Evolutionary conservation across 2,329 filamentous ascomycete species (phyloP).

Genomic region (Kalmusia sp.): DNA sequence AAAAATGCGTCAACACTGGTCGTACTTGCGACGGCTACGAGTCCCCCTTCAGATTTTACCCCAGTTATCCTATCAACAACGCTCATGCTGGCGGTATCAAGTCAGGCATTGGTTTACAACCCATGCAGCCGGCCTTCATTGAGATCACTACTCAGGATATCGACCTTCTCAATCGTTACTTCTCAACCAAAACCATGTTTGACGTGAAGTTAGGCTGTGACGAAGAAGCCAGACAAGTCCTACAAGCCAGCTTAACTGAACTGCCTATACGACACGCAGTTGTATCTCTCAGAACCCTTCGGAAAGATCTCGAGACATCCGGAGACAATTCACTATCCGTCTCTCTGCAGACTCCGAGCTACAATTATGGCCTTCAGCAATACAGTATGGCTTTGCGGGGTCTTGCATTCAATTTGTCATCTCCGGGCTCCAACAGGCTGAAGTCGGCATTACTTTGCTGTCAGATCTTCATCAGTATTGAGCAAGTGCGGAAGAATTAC

Average conservation of each 20-base stretch:
- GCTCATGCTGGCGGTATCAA: slow-evolving; percentile 13
- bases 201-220: slow-evolving; percentile 19
- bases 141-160: slow-evolving; percentile 20
- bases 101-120: slow-evolving; percentile 8
- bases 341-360: slow-evolving; percentile 33
- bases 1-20: slow-evolving; percentile 23
- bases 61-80: slow-evolving; percentile 14
- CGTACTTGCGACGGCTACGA: slow-evolving; percentile 31
- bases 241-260: slow-evolving; percentile 24
- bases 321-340: slow-evolving; percentile 31
- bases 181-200: slow-evolving; percentile 26
- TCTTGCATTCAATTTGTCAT: slow-evolving; percentile 50
- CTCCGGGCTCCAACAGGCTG: slow-evolving; percentile 34
- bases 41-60: slow-evolving; percentile 20
- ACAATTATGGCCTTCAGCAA: slow-evolving; percentile 51
- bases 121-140: slow-evolving; percentile 6
- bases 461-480: slow-evolving; percentile 57
- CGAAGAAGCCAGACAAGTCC: slow-evolving; percentile 22
- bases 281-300: slow-evolving; percentile 37
- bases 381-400: slow-evolving; percentile 52
- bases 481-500: slow-evolving; percentile 52
- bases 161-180: slow-evolving; percentile 24
- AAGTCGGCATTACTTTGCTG: slow-evolving; percentile 56
- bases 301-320: slow-evolving; percentile 49
- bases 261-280: slow-evolving; percentile 45